These are phyloP conservation scores for Aspergillus carbonarius DNA, from an alignment of 2,329 filamentous ascomycete species.

Conservation along the genomic window DNA sequence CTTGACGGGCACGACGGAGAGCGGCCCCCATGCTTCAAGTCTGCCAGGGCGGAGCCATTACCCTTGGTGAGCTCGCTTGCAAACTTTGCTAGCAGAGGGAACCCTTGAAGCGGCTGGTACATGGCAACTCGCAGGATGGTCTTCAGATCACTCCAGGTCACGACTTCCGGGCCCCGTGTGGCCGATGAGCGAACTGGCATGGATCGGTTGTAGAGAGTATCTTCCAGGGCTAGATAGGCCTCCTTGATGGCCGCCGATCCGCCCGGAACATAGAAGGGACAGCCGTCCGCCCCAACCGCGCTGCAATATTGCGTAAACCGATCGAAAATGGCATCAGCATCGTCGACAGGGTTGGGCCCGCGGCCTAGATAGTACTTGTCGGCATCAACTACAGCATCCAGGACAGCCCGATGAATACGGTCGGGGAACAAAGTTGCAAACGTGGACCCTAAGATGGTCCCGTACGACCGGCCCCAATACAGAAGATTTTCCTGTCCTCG, in stretches of 20 bases:
- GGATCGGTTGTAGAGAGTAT: constrained; percentile 24
- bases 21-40: constrained; percentile 30
- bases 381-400: constrained; percentile 40
- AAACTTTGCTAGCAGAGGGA: constrained; percentile 27
- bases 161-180: constrained; percentile 33
- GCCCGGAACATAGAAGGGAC: constrained; percentile 31
- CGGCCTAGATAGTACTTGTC: constrained; percentile 33
- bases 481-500: constrained; percentile 32
- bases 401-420: constrained; percentile 30
- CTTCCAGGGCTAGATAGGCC: constrained; percentile 26
- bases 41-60: constrained; percentile 28
- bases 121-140: constrained; percentile 29
- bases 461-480: constrained; percentile 49
- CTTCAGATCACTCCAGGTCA: constrained; percentile 38
- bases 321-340: constrained; percentile 39
- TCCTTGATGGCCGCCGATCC: constrained; percentile 30
- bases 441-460: constrained; percentile 47
- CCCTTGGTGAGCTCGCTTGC: constrained; percentile 27
- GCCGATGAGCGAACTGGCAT: constrained; percentile 31
- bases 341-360: constrained; percentile 27
- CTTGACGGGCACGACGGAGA: constrained; percentile 27
- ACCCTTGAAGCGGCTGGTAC: constrained; percentile 33
- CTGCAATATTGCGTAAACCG: constrained; percentile 35
- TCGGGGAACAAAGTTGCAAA: constrained; percentile 49
- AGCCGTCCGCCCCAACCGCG: constrained; percentile 24